phyloP scores from a whole-genome alignment of 768 basidiomycete genomes.

The Cystofilobasidium bisporidii region DNA sequence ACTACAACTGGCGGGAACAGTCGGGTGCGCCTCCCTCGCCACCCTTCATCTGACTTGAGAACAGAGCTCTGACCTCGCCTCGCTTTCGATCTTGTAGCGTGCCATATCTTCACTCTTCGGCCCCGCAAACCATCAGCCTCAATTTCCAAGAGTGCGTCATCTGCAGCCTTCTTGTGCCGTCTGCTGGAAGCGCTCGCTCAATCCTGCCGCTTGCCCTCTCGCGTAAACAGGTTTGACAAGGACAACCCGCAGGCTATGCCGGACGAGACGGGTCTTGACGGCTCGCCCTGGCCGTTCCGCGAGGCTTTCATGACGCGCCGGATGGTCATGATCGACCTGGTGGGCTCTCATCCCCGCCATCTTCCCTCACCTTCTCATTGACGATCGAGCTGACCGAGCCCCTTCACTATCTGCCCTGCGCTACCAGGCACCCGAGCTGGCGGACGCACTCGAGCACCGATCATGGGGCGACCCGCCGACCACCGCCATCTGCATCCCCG shows the following conservation, averaged over 20 bases:
- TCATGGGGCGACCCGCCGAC: conserved; percentile 20
- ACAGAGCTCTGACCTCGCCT: no score
- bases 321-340: conserved; percentile 1
- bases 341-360: neutral
- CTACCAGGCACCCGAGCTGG: conserved; percentile 17
- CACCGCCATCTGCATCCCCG: conserved; percentile 7
- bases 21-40: no score
- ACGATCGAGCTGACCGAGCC: no score
- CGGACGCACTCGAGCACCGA: conserved; percentile 17
- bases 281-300: conserved; percentile 24
- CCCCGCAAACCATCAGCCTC: conserved; percentile 10
- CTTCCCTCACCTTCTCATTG: no score
- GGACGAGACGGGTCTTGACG: neutral
- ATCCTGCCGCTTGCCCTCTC: neutral
- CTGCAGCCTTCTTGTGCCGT: no score
- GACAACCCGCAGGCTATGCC: neutral
- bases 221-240: conserved; percentile 1
- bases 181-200: no score
- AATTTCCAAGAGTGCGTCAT: conserved; percentile 7
- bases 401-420: no score
- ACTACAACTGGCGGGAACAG: conserved; percentile 10
- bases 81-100: neutral
- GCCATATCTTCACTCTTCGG: conserved; percentile 7
- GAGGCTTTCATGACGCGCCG: conserved; percentile 23
- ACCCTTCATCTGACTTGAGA: no score